Evolutionary conservation across 2,329 filamentous ascomycete genomes (phyloP).

Genomic region (Xylaria sp.): DNA sequence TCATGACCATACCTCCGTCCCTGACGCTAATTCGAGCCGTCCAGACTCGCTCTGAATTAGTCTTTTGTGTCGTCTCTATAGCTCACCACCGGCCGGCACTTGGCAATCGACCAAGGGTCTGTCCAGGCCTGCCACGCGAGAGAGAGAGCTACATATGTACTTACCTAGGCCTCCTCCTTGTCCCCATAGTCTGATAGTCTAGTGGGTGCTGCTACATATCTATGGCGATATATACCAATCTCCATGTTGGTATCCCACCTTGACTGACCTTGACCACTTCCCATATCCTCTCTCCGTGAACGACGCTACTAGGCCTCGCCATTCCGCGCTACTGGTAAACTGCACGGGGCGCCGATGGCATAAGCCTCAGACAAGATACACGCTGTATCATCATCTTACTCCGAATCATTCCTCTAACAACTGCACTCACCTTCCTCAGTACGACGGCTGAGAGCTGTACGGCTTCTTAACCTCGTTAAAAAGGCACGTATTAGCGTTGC

Average conservation of each 20-base stretch:
- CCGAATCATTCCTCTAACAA: background rate
- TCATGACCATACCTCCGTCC: background rate
- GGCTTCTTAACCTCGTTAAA: background rate
- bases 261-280: background rate
- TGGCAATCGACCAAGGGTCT: background rate
- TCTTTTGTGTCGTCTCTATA: background rate
- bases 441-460: background rate
- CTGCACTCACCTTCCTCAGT: background rate
- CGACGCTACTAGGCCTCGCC: background rate
- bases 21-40: background rate
- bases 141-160: background rate
- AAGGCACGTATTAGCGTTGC: background rate
- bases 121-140: background rate
- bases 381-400: conserved; percentile 8
- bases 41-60: background rate
- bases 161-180: background rate
- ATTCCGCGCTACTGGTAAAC: background rate
- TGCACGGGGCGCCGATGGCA: conserved; percentile 12
- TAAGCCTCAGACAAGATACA: conserved; percentile 13
- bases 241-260: conserved; percentile 4
- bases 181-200: background rate
- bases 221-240: conserved; percentile 7
- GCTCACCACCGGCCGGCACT: background rate
- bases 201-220: background rate
- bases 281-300: background rate